Base-by-base conservation (phyloP, 805 yeast species). In the Wickerhamomyces bisporus region DNA sequence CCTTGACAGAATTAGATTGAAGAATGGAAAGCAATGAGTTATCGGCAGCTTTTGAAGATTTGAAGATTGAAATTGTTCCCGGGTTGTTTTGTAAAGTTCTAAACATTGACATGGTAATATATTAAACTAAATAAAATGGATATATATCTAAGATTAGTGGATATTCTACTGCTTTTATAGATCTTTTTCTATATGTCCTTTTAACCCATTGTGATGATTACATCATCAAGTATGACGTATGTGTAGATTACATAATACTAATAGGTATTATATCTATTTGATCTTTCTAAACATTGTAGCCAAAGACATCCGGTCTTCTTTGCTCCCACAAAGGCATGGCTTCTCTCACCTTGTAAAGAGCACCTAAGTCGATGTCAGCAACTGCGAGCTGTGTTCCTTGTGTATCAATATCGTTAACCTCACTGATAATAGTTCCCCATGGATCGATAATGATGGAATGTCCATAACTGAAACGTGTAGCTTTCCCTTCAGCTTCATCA, bases 381-480 rank as follows among this genome's bases (percentile, higher is more conserved):
- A 70, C 59, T 30, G 79, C 70, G 12, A 79, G 43, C n/a, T 62
- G 61, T 0, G 71, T 66, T 11, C 62, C 63, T 15, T 62, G 66
- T 7, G 55, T 61, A 23, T 55, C 57, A 10, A 66, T 54, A 46
- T 73, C 79, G 16, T 74, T 62, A 20, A 71, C 69, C 42, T 77
- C 74, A 1, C 86, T 81, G 4, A 91, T 43, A 2, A 87, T 68
- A 0, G 75, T 69, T 0, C 98, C 98, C 87, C 95, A 86, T 0
- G 98, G 98, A 48, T 85, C 91, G n/a, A 91, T 73, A 5, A 88
- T 79, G 45, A 88, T 66, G 0, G 95, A 73, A 52, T 87, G 91
- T 1, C 98, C 98, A 62, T 79, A 91, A 44, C 95, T 84, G 40
- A 75, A 71, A 40, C 98, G 66, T 8, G 50, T 38, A 3, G 52